These are phyloP conservation scores for Russula abietina DNA, from an alignment of 768 basidiomycete genomes.

Conservation along the genomic window DNA sequence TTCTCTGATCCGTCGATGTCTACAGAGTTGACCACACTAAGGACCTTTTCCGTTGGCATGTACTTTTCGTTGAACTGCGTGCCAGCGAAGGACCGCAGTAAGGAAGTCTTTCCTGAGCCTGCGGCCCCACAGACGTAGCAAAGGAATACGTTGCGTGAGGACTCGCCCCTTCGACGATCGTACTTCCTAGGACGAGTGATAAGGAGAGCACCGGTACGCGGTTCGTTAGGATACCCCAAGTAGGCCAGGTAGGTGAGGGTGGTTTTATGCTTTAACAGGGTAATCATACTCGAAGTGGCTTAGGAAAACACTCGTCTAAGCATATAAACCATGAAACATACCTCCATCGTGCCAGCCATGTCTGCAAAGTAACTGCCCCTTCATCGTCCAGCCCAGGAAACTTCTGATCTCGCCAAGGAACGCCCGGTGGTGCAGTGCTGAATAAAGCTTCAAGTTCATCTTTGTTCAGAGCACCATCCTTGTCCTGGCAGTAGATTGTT, in stretches of 20 bases:
- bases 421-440: slow-evolving; percentile 82
- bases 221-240: slow-evolving; percentile 79
- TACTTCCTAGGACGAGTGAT: slow-evolving; percentile 79
- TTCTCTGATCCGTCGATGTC: slow-evolving; percentile 94
- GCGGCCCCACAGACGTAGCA: slow-evolving; percentile 94
- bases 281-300: slow-evolving; percentile 73
- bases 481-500: slow-evolving; percentile 51
- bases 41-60: slow-evolving; percentile 84
- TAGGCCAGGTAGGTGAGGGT: slow-evolving; percentile 94
- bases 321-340: slow-evolving; percentile 32
- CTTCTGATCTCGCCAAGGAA: slow-evolving; percentile 90
- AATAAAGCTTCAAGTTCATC: slow-evolving; percentile 84
- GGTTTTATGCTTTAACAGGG: slow-evolving; percentile 85
- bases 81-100: slow-evolving; percentile 79
- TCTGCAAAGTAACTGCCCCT: slow-evolving; percentile 91
- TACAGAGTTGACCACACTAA: slow-evolving; percentile 91
- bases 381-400: slow-evolving; percentile 88
- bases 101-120: slow-evolving; percentile 89
- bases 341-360: slow-evolving; percentile 99
- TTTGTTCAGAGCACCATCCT: slow-evolving; percentile 86
- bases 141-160: slow-evolving; percentile 85
- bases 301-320: neutral
- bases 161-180: slow-evolving; percentile 82
- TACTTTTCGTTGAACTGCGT: slow-evolving; percentile 71
- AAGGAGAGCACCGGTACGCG: slow-evolving; percentile 76